Evolutionary conservation across 2,329 filamentous ascomycete genomes (phyloP), one percentile per base, ranked within the genome.

Genomic region (Pezicula carpinea): DNA sequence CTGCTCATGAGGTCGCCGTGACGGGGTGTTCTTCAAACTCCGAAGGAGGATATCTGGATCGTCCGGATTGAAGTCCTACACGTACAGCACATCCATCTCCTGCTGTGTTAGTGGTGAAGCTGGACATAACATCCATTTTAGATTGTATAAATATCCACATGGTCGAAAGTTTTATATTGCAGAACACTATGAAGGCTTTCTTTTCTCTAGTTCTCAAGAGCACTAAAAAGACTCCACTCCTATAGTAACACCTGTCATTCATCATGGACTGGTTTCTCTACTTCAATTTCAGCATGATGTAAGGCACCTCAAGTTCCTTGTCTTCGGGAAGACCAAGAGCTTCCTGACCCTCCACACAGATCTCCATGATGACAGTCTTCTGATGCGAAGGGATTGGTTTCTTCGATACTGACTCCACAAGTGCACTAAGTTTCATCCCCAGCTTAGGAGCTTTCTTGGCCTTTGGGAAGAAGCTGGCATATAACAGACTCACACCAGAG

Each of bases 231-330:
- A 19, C 19, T 17, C 19, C 6, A 21, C 21, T 10, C 38, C 33
- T 18, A n/a, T 47, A 35, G 43, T 42, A 41, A 34, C 22, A 26
- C 13, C 36, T 21, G 44, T 46, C 40, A 46, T 47, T 52, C 55
- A 59, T 21, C 57, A 53, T 17, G 48, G 45, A 13, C 10, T 14
- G n/a, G 3, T 13, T 7, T 35, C 33, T 35, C n/a, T 40, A 40
- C 38, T 21, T 23, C 56, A 64, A 53, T 73, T 85, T 92, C 55
- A 96, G 82, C 82, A 92, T 95, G 61, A 97, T 89, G 66, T 96
- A 97, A 4, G 93, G 93, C 56, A 97, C 87, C 70, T 99, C 93
- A 1, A 97, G 92, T 66, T 99, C 93, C 70, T 97, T 89, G 53
- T 87, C 92, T 3, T 82, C 8, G 13, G 26, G 26, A 29, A 29